These are phyloP conservation scores for Pythium brachiatum DNA, from an alignment of 352 stramenopile species.

Conservation along the genomic window DNA sequence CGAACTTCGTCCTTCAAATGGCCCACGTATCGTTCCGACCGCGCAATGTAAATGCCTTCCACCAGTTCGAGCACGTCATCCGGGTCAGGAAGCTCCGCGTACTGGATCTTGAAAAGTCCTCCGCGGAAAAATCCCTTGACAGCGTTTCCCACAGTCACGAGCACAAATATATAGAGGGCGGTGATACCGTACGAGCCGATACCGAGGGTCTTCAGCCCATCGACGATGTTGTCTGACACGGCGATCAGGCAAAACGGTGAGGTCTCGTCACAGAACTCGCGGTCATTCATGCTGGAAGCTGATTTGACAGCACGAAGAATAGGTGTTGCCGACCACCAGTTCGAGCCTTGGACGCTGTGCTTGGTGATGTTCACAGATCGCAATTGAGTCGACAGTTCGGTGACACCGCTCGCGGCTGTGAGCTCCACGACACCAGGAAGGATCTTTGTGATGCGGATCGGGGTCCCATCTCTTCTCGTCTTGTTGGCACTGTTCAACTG, in stretches of 20 bases:
- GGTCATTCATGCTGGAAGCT: slow-evolving; percentile 20
- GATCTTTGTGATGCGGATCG: slow-evolving; percentile 52
- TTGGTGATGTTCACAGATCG: slow-evolving; percentile 59
- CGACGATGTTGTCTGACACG: slow-evolving; percentile 85
- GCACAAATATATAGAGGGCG: slow-evolving; percentile 84
- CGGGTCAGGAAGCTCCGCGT: slow-evolving; percentile 76
- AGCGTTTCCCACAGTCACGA: slow-evolving; percentile 82
- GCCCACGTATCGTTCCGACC: slow-evolving; percentile 78
- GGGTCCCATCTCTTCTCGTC: slow-evolving; percentile 14
- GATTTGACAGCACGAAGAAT: slow-evolving; percentile 21
- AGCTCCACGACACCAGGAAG: slow-evolving; percentile 71
- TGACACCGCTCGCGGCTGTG: slow-evolving; percentile 58
- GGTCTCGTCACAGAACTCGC: slow-evolving; percentile 42
- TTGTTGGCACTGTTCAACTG: slow-evolving; percentile 33
- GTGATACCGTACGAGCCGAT: slow-evolving; percentile 86
- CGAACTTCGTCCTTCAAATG: slow-evolving; percentile 87
- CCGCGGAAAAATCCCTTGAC: slow-evolving; percentile 85
- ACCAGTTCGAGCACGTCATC: slow-evolving; percentile 85
- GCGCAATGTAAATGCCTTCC: slow-evolving; percentile 87
- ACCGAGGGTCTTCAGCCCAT: slow-evolving; percentile 71
- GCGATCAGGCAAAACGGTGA: slow-evolving; percentile 78
- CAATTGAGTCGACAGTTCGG: slow-evolving; percentile 50
- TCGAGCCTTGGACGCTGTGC: slow-evolving; percentile 46
- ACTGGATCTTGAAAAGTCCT: slow-evolving; percentile 78
- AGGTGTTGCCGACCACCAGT: slow-evolving; percentile 69